These are phyloP conservation scores for Panicum virgatum DNA, from an alignment of 202 grass and related monocot species.

Conservation along the genomic window DNA sequence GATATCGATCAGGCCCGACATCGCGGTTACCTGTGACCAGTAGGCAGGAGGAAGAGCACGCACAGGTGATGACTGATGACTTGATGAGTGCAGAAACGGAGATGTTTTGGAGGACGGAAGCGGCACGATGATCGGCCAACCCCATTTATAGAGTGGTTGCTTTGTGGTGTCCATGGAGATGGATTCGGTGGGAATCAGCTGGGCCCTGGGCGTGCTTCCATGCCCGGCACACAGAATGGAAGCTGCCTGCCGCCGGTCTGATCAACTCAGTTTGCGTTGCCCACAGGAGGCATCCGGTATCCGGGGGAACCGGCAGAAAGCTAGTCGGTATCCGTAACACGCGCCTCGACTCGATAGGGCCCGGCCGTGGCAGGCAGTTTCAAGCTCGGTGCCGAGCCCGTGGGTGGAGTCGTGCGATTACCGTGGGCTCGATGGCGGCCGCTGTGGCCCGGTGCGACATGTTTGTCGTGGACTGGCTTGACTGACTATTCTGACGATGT, in stretches of 20 bases:
- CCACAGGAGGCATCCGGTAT: slow-evolving; percentile 22
- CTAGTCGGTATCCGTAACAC: not conserved
- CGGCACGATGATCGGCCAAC: not conserved
- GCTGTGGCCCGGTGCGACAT: not conserved
- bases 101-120: not conserved
- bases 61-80: no score
- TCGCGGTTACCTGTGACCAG: not conserved
- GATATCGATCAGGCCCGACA: slow-evolving; percentile 79
- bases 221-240: slow-evolving; percentile 47
- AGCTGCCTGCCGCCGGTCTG: slow-evolving; percentile 8
- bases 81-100: not conserved
- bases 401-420: slow-evolving; percentile 28
- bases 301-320: not conserved
- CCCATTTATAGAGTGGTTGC: slow-evolving; percentile 7
- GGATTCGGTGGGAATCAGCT: not conserved
- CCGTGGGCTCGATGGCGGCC: slow-evolving; percentile 36
- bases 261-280: not conserved
- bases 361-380: not conserved
- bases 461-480: not conserved
- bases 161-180: not conserved
- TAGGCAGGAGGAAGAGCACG: not conserved
- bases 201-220: slow-evolving; percentile 13
- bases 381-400: not conserved
- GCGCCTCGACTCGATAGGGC: slow-evolving; percentile 6
- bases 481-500: not conserved